Evolutionary conservation across 2,329 filamentous ascomycete species (phyloP).

Genomic region (Hypoxylon sp.): DNA sequence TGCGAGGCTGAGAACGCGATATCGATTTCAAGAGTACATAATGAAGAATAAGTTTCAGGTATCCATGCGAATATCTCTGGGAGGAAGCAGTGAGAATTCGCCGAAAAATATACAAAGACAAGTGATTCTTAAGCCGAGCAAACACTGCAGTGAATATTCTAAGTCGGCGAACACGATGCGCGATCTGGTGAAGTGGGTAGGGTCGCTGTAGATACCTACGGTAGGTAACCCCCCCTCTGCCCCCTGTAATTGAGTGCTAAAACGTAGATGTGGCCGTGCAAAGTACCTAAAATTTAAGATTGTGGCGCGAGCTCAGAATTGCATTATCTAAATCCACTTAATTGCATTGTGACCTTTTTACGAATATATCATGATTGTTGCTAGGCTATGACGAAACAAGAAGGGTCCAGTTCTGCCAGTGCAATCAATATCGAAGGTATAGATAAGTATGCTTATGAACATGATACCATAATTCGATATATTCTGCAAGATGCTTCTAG

Average conservation of each 20-base stretch:
- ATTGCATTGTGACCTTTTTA: neutral
- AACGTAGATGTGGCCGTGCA: constrained; percentile 3
- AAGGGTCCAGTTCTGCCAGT: neutral
- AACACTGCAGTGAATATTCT: constrained; percentile 12
- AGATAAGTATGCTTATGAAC: neutral
- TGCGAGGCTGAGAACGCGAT: constrained; percentile 43
- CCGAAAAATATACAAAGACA: constrained; percentile 9
- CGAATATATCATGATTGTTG: neutral
- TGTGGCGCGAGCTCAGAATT: constrained; percentile 34
- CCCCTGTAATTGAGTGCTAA: neutral
- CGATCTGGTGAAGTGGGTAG: constrained; percentile 32
- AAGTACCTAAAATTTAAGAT: constrained; percentile 3
- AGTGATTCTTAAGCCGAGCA: constrained; percentile 7
- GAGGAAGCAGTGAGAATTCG: neutral
- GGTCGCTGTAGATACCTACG: neutral
- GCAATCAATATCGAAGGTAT: neutral
- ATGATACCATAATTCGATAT: neutral
- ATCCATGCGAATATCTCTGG: constrained; percentile 14
- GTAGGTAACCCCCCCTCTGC: constrained; percentile 2
- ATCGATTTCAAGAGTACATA: constrained; percentile 47
- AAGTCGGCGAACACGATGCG: constrained; percentile 16
- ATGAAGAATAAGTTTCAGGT: constrained; percentile 31
- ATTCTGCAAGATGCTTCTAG: neutral
- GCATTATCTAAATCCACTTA: neutral
- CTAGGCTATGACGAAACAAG: neutral